Conservation (phyloP, 805 yeast species). For the Kodamaea laetipori region DNA sequence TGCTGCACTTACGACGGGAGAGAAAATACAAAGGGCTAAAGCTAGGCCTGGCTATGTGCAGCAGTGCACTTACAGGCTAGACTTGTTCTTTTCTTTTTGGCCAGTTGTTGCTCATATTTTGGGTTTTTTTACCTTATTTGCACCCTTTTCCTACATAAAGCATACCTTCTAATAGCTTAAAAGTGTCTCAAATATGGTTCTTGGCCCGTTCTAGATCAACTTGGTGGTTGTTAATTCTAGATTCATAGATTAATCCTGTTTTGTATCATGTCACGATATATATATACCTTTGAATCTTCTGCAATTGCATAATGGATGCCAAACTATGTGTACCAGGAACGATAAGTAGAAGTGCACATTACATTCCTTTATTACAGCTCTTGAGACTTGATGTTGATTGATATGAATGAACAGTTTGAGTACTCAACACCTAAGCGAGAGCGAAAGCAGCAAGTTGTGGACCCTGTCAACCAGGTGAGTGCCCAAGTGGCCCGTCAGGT, state of each 20-base stretch:
- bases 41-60: neutral
- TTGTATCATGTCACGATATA: conserved; percentile 4
- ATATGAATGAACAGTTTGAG: conserved; percentile 4
- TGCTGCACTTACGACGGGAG: too few relatives aligned
- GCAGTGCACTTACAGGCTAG: neutral
- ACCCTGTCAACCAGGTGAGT: conserved; percentile 1
- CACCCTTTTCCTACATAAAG: conserved; percentile 4
- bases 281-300: neutral
- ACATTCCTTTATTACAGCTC: neutral
- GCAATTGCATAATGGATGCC: neutral
- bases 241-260: conserved; percentile 2
- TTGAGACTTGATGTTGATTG: conserved; percentile 5
- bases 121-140: conserved; percentile 3
- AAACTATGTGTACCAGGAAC: neutral
- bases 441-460: neutral
- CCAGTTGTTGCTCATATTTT: neutral
- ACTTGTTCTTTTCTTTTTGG: conserved; percentile 5
- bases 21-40: too few relatives aligned
- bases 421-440: conserved; percentile 6
- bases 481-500: neutral
- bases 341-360: neutral
- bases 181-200: conserved; percentile 1
- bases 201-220: conserved; percentile 6
- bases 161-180: conserved; percentile 1
- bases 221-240: conserved; percentile 1